phyloP scores from a whole-genome alignment of 306 rosid genomes.

The Sphenostylis stenocarpa region DNA sequence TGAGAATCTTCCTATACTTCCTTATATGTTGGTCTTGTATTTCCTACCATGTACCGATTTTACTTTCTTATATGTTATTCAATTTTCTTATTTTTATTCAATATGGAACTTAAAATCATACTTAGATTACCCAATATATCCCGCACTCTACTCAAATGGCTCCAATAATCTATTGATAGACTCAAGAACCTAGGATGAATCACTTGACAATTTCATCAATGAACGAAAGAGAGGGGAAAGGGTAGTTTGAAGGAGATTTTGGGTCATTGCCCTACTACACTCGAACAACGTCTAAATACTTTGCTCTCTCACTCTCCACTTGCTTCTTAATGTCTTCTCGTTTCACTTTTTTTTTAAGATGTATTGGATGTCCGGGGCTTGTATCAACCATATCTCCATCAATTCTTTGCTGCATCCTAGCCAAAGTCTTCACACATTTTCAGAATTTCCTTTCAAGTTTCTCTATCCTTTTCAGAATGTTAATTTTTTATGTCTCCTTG shows the following conservation, averaged over 20 bases:
- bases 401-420: slow-evolving; percentile 51
- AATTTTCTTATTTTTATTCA: too few species aligned
- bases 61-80: too few species aligned
- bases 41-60: too few species aligned
- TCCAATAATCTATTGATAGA: too few species aligned
- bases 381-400: slow-evolving; percentile 41
- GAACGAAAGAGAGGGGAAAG: slow-evolving; percentile 75
- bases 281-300: slow-evolving; percentile 55
- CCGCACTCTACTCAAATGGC: too few species aligned
- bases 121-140: too few species aligned
- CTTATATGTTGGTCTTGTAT: too few species aligned
- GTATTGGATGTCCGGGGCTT: slow-evolving; percentile 67
- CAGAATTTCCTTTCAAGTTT: slow-evolving; percentile 63
- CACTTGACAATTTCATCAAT: too few species aligned
- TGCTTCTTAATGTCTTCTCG: slow-evolving; percentile 67
- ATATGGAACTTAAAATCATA: too few species aligned
- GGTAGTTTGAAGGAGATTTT: slow-evolving; percentile 52
- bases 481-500: too few species aligned
- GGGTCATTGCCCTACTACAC: slow-evolving; percentile 50
- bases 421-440: slow-evolving; percentile 48
- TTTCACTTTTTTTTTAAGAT: slow-evolving; percentile 55
- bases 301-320: slow-evolving; percentile 54
- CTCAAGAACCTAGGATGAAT: too few species aligned
- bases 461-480: slow-evolving; percentile 50
- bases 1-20: too few species aligned